Conservation (phyloP, 805 yeast genomes). For the Candida succiphila region DNA sequence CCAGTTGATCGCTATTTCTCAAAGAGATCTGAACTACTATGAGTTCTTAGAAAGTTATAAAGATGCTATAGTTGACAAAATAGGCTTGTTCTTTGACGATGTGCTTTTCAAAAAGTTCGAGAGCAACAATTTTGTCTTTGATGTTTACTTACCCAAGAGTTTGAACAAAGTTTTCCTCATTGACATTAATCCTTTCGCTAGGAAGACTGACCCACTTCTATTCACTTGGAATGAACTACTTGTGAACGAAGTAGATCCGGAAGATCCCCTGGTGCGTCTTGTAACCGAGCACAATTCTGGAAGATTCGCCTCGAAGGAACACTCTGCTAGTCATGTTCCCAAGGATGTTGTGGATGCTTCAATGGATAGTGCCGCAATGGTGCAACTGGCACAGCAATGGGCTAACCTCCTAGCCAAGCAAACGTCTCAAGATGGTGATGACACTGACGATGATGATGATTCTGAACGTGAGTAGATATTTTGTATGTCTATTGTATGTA, state of each 20-base stretch:
- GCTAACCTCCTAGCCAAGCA: constrained; percentile 13
- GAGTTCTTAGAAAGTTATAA: constrained; percentile 49
- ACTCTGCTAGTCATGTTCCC: constrained; percentile 88
- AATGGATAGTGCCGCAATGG: constrained; percentile 56
- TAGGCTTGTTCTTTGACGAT: constrained; percentile 47
- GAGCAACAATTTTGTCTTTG: constrained; percentile 55
- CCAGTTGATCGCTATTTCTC: constrained; percentile 63
- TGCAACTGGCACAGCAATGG: constrained; percentile 60
- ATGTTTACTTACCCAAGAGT: constrained; percentile 76
- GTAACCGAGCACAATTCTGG: constrained; percentile 63
- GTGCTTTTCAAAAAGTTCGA: constrained; percentile 39
- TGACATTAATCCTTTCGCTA: constrained; percentile 80
- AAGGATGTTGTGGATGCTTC: constrained; percentile 83
- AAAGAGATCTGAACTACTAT: constrained; percentile 80
- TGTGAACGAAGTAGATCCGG: constrained; percentile 21
- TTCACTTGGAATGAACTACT: constrained; percentile 79
- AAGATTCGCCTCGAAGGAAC: constrained; percentile 71
- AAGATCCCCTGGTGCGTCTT: constrained; percentile 47
- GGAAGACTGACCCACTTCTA: constrained; percentile 68
- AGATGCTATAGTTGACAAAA: constrained; percentile 34
- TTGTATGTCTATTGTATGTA: no score
- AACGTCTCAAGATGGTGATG: not conserved
- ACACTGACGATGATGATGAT: not conserved
- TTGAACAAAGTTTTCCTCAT: constrained; percentile 54
- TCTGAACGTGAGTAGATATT: not conserved